Conservation (phyloP, 768 basidiomycete species). For the Cantharellus anzutake region DNA sequence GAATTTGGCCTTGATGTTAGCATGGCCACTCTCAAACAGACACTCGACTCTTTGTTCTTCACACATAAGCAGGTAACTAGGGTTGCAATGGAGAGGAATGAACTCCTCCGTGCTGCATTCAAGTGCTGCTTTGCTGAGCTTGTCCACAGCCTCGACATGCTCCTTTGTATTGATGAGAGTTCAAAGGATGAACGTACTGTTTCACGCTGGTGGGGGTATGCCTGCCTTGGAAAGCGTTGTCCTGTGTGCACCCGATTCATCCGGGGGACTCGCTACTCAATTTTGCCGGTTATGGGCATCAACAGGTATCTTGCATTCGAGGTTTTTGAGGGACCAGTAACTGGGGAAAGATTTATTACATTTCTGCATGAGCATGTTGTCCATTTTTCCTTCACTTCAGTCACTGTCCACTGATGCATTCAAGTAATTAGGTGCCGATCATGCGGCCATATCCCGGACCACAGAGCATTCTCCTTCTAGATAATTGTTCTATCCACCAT, state of each 20-base stretch:
- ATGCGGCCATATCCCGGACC: conserved; percentile 6
- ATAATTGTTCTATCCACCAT: conserved; percentile 7
- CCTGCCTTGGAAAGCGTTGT: neutral
- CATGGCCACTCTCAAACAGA: neutral
- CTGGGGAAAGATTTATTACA: neutral
- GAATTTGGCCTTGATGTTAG: neutral
- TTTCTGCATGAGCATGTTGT: neutral
- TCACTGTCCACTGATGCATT: neutral
- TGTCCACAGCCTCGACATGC: conserved; percentile 3
- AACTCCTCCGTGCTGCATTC: neutral
- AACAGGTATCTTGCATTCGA: neutral
- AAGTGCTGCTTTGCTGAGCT: neutral
- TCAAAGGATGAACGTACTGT: neutral
- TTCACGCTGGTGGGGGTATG: neutral
- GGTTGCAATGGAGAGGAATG: conserved; percentile 5
- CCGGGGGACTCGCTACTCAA: neutral
- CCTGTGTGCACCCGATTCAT: neutral
- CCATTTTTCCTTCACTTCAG: neutral
- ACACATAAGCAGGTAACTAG: conserved; percentile 5
- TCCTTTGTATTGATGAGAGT: conserved; percentile 9
- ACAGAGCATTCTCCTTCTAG: conserved; percentile 6
- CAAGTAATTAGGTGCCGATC: neutral
- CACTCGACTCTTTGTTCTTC: neutral
- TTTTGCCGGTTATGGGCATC: conserved; percentile 2
- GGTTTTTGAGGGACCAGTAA: conserved; percentile 5